These are phyloP conservation scores for Secale cereale DNA, from an alignment of 176 grass and related monocot genomes.

Conservation along the genomic window DNA sequence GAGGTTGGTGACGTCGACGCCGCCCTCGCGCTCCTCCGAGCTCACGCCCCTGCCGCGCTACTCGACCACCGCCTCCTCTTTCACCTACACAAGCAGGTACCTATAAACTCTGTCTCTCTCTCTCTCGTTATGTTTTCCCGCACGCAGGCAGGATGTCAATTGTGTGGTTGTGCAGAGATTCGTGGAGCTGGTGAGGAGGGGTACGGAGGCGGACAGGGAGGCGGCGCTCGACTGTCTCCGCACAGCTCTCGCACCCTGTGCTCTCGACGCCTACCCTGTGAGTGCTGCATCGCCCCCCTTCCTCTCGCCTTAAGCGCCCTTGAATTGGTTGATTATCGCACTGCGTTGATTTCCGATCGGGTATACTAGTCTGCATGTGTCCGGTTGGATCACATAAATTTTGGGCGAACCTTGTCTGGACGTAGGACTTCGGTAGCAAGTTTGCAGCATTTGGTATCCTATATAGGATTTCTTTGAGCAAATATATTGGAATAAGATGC, in stretches of 20 bases:
- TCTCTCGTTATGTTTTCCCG: neutral
- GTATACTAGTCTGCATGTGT: neutral
- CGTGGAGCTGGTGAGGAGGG: slow-evolving; percentile 83
- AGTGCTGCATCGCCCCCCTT: slow-evolving; percentile 16
- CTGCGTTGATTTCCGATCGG: neutral
- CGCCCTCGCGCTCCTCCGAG: slow-evolving; percentile 64
- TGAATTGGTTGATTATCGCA: neutral
- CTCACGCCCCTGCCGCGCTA: slow-evolving; percentile 61
- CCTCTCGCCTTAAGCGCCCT: neutral
- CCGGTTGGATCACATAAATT: slow-evolving; percentile 9
- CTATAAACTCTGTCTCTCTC: neutral
- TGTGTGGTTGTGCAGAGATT: slow-evolving; percentile 63
- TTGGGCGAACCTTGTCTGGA: neutral
- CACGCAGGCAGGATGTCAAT: neutral
- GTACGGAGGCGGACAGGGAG: slow-evolving; percentile 60
- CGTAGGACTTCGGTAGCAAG: neutral
- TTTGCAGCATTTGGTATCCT: neutral
- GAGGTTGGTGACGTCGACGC: slow-evolving; percentile 79
- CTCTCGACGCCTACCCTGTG: slow-evolving; percentile 92
- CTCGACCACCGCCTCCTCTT: slow-evolving; percentile 88
- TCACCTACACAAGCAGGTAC: slow-evolving; percentile 93
- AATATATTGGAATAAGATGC: slow-evolving; percentile 2
- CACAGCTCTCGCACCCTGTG: slow-evolving; percentile 74
- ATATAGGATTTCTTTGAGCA: neutral
- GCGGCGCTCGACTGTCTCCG: slow-evolving; percentile 77